Conservation (phyloP, 805 yeast species). For the Spathaspora gorwiae region DNA sequence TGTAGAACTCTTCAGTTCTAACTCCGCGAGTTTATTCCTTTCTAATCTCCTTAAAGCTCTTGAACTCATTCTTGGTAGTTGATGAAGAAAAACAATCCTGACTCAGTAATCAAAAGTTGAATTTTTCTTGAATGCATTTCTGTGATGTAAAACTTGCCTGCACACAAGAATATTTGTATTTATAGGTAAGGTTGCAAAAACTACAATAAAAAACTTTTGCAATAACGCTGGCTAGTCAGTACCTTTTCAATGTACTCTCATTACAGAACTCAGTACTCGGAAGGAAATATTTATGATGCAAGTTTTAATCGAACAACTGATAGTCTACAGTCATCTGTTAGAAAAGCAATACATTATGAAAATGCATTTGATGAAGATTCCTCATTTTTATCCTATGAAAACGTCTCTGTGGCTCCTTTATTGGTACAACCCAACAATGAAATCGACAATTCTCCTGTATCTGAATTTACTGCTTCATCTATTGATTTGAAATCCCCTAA, state of each 20-base stretch:
- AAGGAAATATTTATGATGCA: background rate
- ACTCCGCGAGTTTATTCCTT: slow-evolving; percentile 21
- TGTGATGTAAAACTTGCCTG: too few species aligned
- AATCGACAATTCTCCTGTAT: background rate
- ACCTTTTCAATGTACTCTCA: too few species aligned
- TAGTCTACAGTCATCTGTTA: background rate
- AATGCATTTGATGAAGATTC: background rate
- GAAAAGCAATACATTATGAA: background rate
- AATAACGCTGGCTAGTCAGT: too few species aligned
- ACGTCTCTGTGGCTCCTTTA: background rate
- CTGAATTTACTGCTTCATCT: background rate
- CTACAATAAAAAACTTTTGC: too few species aligned
- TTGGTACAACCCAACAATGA: background rate
- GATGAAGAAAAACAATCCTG: too few species aligned
- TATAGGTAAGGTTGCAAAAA: too few species aligned
- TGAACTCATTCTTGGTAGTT: slow-evolving; percentile 39
- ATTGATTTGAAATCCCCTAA: slow-evolving; percentile 15
- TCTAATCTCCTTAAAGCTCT: slow-evolving; percentile 45
- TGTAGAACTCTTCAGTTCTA: background rate
- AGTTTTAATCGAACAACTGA: background rate
- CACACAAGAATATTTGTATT: too few species aligned
- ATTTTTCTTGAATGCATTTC: too few species aligned
- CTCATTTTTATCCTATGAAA: background rate
- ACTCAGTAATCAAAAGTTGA: too few species aligned
- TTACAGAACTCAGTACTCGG: too few species aligned